These are phyloP conservation scores for Corylus avellana DNA, from an alignment of 306 rosid species.

Conservation along the genomic window DNA sequence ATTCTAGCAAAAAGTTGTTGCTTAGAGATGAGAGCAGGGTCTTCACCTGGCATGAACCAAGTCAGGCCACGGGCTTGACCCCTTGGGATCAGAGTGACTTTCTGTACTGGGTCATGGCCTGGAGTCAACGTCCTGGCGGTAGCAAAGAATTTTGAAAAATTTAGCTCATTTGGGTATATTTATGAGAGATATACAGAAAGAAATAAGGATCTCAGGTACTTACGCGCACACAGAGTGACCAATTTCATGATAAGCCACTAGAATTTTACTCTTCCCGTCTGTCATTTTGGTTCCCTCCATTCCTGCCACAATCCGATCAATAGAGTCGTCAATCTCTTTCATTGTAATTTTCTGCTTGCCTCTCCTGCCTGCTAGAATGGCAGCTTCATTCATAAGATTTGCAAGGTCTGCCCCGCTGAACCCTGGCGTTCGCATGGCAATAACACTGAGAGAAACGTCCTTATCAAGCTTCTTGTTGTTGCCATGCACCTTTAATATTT, in stretches of 20 bases:
- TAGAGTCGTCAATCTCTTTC: conserved; percentile 66
- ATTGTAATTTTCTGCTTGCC: conserved; percentile 55
- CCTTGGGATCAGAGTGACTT: conserved; percentile 67
- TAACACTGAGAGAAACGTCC: conserved; percentile 53
- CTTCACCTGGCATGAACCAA: conserved; percentile 77
- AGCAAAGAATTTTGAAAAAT: background rate
- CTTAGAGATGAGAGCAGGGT: conserved; percentile 62
- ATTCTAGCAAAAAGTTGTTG: conserved; percentile 73
- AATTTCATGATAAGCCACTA: conserved; percentile 80
- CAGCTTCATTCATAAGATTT: conserved; percentile 82
- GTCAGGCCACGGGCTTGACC: conserved; percentile 76
- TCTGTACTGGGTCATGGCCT: conserved; percentile 79
- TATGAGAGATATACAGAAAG: background rate
- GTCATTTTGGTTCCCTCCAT: conserved; percentile 89
- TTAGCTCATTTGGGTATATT: background rate
- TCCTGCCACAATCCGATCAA: conserved; percentile 79
- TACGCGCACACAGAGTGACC: conserved; percentile 90
- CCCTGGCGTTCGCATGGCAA: conserved; percentile 72
- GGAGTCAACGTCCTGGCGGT: conserved; percentile 55
- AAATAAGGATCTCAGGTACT: conserved; percentile 29
- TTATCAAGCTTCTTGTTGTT: conserved; percentile 65
- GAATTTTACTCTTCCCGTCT: conserved; percentile 68
- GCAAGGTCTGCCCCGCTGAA: conserved; percentile 81
- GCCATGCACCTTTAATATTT: conserved; percentile 75
- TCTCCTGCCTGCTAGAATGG: conserved; percentile 79